These are phyloP conservation scores for Phaeosphaeria sp. DNA, from an alignment of 2,329 filamentous ascomycete species.

Conservation along the genomic window DNA sequence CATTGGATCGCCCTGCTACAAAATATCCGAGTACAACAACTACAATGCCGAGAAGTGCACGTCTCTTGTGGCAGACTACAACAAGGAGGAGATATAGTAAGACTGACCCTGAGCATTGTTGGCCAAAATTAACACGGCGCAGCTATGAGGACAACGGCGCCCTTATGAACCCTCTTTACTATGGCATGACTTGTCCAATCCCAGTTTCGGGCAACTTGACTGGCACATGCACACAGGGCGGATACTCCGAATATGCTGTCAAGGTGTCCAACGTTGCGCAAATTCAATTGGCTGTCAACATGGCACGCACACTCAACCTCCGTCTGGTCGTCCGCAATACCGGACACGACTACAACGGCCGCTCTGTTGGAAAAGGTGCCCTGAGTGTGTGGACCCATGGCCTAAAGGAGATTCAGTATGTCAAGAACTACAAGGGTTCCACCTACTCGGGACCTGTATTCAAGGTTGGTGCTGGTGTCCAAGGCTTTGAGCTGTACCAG, in stretches of 20 bases:
- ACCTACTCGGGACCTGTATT: slow-evolving; percentile 38
- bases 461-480: slow-evolving; percentile 41
- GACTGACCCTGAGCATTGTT: slow-evolving; percentile 5
- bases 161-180: slow-evolving; percentile 36
- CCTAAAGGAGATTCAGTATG: slow-evolving; percentile 37
- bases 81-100: slow-evolving; percentile 29
- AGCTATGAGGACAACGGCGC: slow-evolving; percentile 31
- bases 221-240: slow-evolving; percentile 39
- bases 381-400: slow-evolving; percentile 41
- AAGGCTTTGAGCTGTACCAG: slow-evolving; percentile 36
- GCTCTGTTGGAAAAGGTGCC: slow-evolving; percentile 34
- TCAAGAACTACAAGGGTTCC: slow-evolving; percentile 31
- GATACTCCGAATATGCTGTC: slow-evolving; percentile 35
- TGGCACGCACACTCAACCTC: slow-evolving; percentile 39
- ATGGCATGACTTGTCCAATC: slow-evolving; percentile 37
- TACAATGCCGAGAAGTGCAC: slow-evolving; percentile 34
- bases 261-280: slow-evolving; percentile 38
- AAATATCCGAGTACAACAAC: slow-evolving; percentile 33
- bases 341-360: slow-evolving; percentile 41
- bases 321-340: slow-evolving; percentile 42
- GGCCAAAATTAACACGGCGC: slow-evolving; percentile 5
- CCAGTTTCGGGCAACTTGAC: slow-evolving; percentile 21
- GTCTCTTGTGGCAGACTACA: slow-evolving; percentile 21
- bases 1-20: slow-evolving; percentile 37
- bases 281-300: slow-evolving; percentile 42